phyloP scores from a whole-genome alignment of 1,284 basidiomycete species.

The Singerocomus inundabilis region DNA sequence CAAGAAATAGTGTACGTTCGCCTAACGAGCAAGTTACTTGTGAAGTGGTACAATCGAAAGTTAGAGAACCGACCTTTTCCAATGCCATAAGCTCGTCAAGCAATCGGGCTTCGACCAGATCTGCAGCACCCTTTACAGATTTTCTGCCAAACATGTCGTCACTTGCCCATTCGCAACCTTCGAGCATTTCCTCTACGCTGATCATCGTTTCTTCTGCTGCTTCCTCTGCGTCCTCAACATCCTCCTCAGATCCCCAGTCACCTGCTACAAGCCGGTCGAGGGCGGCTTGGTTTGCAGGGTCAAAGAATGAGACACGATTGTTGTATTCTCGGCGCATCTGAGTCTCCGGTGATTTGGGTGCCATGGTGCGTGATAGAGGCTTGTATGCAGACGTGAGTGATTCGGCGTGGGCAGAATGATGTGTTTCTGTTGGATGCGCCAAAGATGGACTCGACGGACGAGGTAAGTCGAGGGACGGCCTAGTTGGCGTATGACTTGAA shows the following conservation, averaged over 20 bases:
- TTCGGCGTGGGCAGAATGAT: constrained; percentile 13
- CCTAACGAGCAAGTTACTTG: constrained; percentile 39
- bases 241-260: constrained; percentile 44
- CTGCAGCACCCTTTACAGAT: constrained; percentile 70
- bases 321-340: constrained; percentile 55
- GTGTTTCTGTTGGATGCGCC: constrained; percentile 3
- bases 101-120: constrained; percentile 84
- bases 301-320: constrained; percentile 76
- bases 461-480: constrained; percentile 25
- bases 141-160: constrained; percentile 65
- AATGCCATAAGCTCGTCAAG: constrained; percentile 86
- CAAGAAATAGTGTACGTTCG: constrained; percentile 95
- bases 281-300: constrained; percentile 68
- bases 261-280: constrained; percentile 72
- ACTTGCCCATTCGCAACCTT: constrained; percentile 94
- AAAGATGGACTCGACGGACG: constrained; percentile 19
- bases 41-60: constrained; percentile 3
- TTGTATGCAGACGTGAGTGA: constrained; percentile 13
- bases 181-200: constrained; percentile 97
- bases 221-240: constrained; percentile 66
- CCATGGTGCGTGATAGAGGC: constrained; percentile 7
- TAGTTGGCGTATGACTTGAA: constrained; percentile 12
- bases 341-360: constrained; percentile 24
- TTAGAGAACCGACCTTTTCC: constrained; percentile 67
- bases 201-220: constrained; percentile 78